phyloP scores from a whole-genome alignment of 495 filamentous ascomycete genomes.

The Penicillium cosmopolitanum region DNA sequence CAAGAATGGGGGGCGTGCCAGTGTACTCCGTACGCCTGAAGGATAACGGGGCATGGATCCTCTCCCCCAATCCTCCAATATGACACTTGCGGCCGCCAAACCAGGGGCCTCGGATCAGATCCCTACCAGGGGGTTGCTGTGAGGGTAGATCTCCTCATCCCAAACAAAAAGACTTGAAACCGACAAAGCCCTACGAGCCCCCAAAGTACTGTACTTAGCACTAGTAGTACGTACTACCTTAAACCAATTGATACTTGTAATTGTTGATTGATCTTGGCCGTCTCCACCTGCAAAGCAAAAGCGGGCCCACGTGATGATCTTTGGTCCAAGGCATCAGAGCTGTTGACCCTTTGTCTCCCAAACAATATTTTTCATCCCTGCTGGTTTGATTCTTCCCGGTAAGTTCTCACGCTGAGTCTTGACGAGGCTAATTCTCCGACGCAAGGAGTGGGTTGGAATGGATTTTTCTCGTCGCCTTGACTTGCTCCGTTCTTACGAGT shows the following conservation, averaged over 20 bases:
- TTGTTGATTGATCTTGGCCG: not conserved
- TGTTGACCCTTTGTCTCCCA: slow-evolving; percentile 8
- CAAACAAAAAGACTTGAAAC: no score
- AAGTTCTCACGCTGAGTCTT: not conserved
- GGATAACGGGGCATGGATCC: slow-evolving; percentile 5
- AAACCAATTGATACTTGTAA: not conserved
- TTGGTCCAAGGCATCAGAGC: slow-evolving; percentile 13
- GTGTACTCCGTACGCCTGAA: not conserved
- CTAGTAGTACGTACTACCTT: no score
- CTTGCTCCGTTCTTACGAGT: slow-evolving; percentile 17
- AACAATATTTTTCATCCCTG: slow-evolving; percentile 13
- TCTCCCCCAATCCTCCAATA: slow-evolving; percentile 5
- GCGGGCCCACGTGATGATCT: slow-evolving; percentile 26
- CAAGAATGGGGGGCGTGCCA: slow-evolving; percentile 2
- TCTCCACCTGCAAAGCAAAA: slow-evolving; percentile 17
- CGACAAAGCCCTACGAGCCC: slow-evolving; percentile 1
- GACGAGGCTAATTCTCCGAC: slow-evolving; percentile 9
- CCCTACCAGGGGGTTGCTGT: not conserved
- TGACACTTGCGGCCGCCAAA: slow-evolving; percentile 5
- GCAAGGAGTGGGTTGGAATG: slow-evolving; percentile 19
- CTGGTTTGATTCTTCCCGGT: slow-evolving; percentile 8
- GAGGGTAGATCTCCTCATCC: no score
- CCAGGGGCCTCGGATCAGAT: not conserved
- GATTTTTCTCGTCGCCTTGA: slow-evolving; percentile 17
- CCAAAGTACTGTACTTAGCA: no score